These are phyloP conservation scores for Penium margaritaceum DNA, from an alignment of 139 green algal genomes.

Conservation along the genomic window DNA sequence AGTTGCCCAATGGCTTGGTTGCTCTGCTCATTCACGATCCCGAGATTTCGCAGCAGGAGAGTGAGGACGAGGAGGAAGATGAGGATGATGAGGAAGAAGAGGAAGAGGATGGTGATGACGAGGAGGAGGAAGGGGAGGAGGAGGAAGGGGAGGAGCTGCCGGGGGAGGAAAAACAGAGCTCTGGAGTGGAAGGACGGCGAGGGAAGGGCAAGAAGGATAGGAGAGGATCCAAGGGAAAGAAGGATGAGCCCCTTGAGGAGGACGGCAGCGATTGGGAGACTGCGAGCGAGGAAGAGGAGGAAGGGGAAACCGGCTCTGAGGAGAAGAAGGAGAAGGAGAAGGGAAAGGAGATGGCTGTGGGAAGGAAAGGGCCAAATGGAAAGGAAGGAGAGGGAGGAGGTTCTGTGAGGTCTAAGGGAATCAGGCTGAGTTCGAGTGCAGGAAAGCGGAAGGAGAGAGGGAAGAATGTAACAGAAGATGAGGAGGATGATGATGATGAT, in stretches of 20 bases:
- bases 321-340: background rate
- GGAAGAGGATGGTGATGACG: slow-evolving; percentile 9
- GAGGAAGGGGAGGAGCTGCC: too few species aligned
- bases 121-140: slow-evolving; percentile 8
- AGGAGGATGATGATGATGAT: slow-evolving; percentile 16
- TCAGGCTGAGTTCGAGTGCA: background rate
- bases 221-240: background rate
- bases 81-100: slow-evolving; percentile 42
- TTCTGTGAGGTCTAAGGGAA: background rate
- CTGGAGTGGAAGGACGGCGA: slow-evolving; percentile 1
- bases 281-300: slow-evolving; percentile 26
- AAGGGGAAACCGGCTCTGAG: slow-evolving; percentile 19
- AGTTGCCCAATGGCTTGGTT: slow-evolving; percentile 67
- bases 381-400: background rate
- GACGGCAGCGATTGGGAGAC: slow-evolving; percentile 29
- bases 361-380: background rate
- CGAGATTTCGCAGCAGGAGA: slow-evolving; percentile 55
- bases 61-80: slow-evolving; percentile 48
- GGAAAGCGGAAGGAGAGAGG: background rate
- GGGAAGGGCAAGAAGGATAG: background rate
- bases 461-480: slow-evolving; percentile 32
- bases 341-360: background rate
- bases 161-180: slow-evolving; percentile 17
- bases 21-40: slow-evolving; percentile 81
- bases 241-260: slow-evolving; percentile 3